Percentiles rank a stretch among this genome's conserved stretches.
Conservation (phyloP, 108 stramenopile genomes). For the Craspedostauros australis region DNA sequence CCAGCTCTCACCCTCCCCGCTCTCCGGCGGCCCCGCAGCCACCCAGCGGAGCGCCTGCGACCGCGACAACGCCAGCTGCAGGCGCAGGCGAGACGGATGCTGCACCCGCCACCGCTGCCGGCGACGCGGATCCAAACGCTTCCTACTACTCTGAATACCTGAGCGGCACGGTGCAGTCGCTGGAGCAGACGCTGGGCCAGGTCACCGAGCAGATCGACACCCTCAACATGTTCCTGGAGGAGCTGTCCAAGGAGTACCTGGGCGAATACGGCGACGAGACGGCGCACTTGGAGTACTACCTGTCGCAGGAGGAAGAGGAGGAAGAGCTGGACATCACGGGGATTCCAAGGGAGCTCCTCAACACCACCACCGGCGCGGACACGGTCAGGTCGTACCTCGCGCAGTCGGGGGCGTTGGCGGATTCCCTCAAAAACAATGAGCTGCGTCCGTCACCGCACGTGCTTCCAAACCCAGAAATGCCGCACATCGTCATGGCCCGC, state of each 20-base stretch:
- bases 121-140: background rate
- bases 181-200: slow-evolving; percentile 36
- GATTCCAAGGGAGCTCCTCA: too few relatives aligned
- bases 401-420: slow-evolving; percentile 34
- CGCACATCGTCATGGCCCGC: background rate
- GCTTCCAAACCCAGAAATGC: background rate
- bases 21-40: background rate
- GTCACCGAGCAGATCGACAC: slow-evolving; percentile 50
- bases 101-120: background rate
- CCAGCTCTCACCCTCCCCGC: background rate
- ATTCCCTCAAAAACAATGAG: slow-evolving; percentile 15
- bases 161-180: slow-evolving; percentile 15
- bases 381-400: slow-evolving; percentile 32
- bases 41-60: background rate
- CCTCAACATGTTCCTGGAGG: slow-evolving; percentile 38
- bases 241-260: slow-evolving; percentile 36
- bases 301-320: slow-evolving; percentile 21
- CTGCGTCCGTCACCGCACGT: too few relatives aligned
- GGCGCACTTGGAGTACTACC: slow-evolving; percentile 29
- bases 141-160: background rate
- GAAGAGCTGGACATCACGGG: slow-evolving; percentile 5
- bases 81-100: background rate
- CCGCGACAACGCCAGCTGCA: background rate
- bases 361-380: too few relatives aligned
- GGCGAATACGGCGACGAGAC: slow-evolving; percentile 30